phyloP scores from a whole-genome alignment of 768 basidiomycete species.

The Suillus occidentalis region DNA sequence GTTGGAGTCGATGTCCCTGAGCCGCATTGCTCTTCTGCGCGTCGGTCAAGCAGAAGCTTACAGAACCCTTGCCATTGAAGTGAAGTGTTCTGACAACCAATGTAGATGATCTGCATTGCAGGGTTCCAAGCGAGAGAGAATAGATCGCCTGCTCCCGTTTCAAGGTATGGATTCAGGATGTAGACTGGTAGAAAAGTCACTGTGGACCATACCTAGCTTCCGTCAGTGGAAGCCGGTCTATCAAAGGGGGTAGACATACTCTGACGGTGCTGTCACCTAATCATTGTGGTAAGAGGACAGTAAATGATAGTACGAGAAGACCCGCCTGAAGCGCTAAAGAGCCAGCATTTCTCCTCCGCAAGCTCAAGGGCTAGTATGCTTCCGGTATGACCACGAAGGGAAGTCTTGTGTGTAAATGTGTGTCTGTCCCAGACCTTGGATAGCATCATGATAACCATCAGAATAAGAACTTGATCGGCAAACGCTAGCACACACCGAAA shows the following conservation, averaged over 20 bases:
- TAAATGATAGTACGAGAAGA: slow-evolving; percentile 1
- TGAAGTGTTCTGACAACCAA: slow-evolving; percentile 93
- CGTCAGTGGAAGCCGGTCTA: slow-evolving; percentile 11
- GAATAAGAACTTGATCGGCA: not conserved
- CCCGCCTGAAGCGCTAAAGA: slow-evolving; percentile 88
- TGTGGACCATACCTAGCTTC: slow-evolving; percentile 77
- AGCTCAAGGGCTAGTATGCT: slow-evolving; percentile 81
- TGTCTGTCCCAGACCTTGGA: slow-evolving; percentile 82
- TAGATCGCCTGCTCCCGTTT: slow-evolving; percentile 82
- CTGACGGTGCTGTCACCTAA: slow-evolving; percentile 86
- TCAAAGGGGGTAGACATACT: slow-evolving; percentile 42
- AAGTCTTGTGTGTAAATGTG: slow-evolving; percentile 65
- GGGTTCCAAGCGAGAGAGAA: slow-evolving; percentile 84
- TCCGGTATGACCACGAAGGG: slow-evolving; percentile 78
- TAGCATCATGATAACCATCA: not conserved
- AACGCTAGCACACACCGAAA: slow-evolving; percentile 51
- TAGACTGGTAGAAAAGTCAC: slow-evolving; percentile 63
- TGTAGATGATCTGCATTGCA: slow-evolving; percentile 65
- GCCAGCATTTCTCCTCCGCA: slow-evolving; percentile 74
- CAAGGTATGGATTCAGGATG: slow-evolving; percentile 74
- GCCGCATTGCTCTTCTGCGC: slow-evolving; percentile 11
- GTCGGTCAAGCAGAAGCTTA: slow-evolving; percentile 5
- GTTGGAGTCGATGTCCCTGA: slow-evolving; percentile 38
- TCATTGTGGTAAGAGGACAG: slow-evolving; percentile 6
- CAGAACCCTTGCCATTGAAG: slow-evolving; percentile 83